Evolutionary conservation across 192 early-diverging fungal species (phyloP).

Genomic region (Umbelopsis ramanniana): DNA sequence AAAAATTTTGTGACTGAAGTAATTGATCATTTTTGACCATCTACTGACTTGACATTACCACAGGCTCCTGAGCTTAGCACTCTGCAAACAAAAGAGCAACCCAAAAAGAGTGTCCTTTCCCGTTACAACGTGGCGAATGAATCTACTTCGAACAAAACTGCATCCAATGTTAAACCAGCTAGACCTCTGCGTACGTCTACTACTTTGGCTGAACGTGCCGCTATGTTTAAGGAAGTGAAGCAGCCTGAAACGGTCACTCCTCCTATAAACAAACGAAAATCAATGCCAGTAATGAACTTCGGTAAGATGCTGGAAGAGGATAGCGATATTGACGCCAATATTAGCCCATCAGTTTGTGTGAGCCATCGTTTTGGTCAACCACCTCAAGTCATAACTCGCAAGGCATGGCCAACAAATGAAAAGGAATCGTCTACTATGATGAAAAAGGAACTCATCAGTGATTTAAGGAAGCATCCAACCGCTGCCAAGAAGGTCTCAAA

Average conservation of each 20-base stretch:
- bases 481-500: not conserved
- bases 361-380: conserved; percentile 10
- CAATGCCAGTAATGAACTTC: not conserved
- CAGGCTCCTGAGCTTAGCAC: not conserved
- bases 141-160: not conserved
- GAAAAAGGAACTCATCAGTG: not conserved
- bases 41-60: no score
- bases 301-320: not conserved
- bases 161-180: not conserved
- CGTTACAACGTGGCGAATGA: not conserved
- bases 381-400: not conserved
- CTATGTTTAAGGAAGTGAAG: not conserved
- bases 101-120: not conserved
- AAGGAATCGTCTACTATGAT: not conserved
- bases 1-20: no score
- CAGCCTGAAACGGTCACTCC: not conserved
- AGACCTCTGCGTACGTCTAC: not conserved
- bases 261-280: conserved; percentile 5
- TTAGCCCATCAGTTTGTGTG: conserved; percentile 6
- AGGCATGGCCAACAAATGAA: not conserved
- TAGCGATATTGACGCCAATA: not conserved
- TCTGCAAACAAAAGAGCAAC: not conserved
- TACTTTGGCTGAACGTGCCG: conserved; percentile 4
- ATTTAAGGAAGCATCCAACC: not conserved
- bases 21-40: no score